Evolutionary conservation across 805 yeast genomes (phyloP).

Genomic region (Nakazawaea anatomiae): DNA sequence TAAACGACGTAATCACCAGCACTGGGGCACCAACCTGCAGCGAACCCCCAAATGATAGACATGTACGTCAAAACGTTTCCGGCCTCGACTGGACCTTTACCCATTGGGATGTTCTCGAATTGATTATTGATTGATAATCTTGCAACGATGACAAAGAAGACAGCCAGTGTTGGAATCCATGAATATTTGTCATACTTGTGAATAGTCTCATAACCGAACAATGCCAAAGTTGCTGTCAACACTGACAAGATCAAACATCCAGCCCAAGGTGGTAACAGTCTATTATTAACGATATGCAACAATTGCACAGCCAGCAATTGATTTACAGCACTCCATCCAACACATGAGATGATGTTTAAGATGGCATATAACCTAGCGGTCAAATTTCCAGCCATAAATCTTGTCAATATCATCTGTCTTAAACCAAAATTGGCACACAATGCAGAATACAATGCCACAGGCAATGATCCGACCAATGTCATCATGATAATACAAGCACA

Average conservation of each 20-base stretch:
- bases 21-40: constrained; percentile 28
- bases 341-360: constrained; percentile 24
- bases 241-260: constrained; percentile 29
- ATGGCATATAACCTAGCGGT: constrained; percentile 26
- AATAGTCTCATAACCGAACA: constrained; percentile 28
- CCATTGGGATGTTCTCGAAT: constrained; percentile 25
- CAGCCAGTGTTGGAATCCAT: constrained; percentile 27
- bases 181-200: constrained; percentile 27
- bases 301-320: constrained; percentile 26
- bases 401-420: constrained; percentile 28
- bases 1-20: constrained; percentile 30
- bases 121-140: constrained; percentile 21
- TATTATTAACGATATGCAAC: constrained; percentile 19
- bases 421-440: constrained; percentile 35
- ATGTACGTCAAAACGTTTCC: constrained; percentile 26
- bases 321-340: constrained; percentile 31
- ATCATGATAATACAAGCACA: constrained; percentile 20
- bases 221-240: constrained; percentile 22
- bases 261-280: constrained; percentile 28
- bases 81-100: constrained; percentile 18
- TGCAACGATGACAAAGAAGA: constrained; percentile 25
- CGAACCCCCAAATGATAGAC: constrained; percentile 26
- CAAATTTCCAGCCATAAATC: constrained; percentile 27
- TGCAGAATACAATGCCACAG: constrained; percentile 32
- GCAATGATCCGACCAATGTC: constrained; percentile 28